These are phyloP conservation scores for Sergeia podlipaevii DNA, from an alignment of 208 protist species.

Conservation along the genomic window DNA sequence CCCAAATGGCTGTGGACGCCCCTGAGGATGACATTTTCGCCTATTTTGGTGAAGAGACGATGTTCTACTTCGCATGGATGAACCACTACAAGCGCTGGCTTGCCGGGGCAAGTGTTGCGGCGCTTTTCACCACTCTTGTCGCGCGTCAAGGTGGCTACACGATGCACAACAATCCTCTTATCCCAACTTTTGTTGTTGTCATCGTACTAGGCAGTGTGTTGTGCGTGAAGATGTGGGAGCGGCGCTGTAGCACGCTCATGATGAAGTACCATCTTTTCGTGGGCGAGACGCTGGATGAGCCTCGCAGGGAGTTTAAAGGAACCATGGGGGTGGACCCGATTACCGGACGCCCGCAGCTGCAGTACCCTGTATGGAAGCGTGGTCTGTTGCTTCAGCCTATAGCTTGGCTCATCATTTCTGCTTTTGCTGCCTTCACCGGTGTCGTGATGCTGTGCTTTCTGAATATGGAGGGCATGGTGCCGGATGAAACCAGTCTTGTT, in stretches of 20 bases:
- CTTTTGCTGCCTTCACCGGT: conserved; percentile 35
- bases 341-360: conserved; percentile 29
- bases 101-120: conserved; percentile 24
- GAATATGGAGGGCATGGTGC: conserved; percentile 44
- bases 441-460: conserved; percentile 41
- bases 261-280: conserved; percentile 40
- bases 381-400: conserved; percentile 31
- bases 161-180: conserved; percentile 7
- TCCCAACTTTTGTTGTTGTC: conserved; percentile 26
- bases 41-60: conserved; percentile 63
- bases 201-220: conserved; percentile 54
- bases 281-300: conserved; percentile 35
- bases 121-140: conserved; percentile 16
- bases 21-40: conserved; percentile 13
- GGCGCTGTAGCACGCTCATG: conserved; percentile 27
- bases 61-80: conserved; percentile 84
- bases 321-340: conserved; percentile 23
- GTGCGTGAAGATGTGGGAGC: conserved; percentile 66
- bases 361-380: conserved; percentile 46
- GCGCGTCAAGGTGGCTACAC: conserved; percentile 1
- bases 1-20: conserved; percentile 2
- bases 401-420: conserved; percentile 22
- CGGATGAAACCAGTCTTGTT: conserved; percentile 13
- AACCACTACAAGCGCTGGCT: conserved; percentile 65
- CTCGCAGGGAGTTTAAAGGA: conserved; percentile 35